Base-by-base conservation (phyloP, 768 basidiomycete species). In the Fomitopsis pulvina region DNA sequence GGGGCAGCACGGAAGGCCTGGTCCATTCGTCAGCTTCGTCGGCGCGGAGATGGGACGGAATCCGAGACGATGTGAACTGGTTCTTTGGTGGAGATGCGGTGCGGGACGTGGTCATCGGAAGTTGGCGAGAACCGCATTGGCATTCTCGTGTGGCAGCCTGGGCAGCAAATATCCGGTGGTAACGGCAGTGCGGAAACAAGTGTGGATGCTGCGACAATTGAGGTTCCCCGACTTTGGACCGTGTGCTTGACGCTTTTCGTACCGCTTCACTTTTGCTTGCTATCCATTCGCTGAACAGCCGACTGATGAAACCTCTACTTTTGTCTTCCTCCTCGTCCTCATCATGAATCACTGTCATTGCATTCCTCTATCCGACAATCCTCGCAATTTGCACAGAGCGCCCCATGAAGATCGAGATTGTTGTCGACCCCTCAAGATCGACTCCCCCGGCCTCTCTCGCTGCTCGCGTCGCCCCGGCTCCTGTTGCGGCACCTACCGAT, bases 321-420 rank as follows among this genome's bases (percentile, higher is more conserved):
- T 60, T 61, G 55, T 64, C 66, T 29, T 63, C 66, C 64, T 63
- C 63, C 60, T 63, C 60, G 66, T 62, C 61, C 50, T 59, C 62
- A 50, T 55, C 24, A 27, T 22, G 41, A 21, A 10, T 65, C 64
- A 69, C 57, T 69, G 60, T 61, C 71, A 48, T 48, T 44, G 48
- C 53, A 41, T 41, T 34, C 48, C 12, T 43, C 52, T 54, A 65
- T 58, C 66, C 58, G 38, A 55, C 55, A 51, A 51, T 16, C 48
- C 45, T 41, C 27, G 32, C 26, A 32, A 21, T 41, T 26, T 60
- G 55, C 69, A 68, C 63, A 98, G 95, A 90, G 78, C 89, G 90
- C 58, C 89, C 92, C 21, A 96, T 98, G 93, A 95, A 93, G 77
- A 93, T 98, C 55, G 95, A 99, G 77, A 91, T 98, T 57, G 82